phyloP scores from a whole-genome alignment of 768 basidiomycete species.

The Astraeus odoratus region DNA sequence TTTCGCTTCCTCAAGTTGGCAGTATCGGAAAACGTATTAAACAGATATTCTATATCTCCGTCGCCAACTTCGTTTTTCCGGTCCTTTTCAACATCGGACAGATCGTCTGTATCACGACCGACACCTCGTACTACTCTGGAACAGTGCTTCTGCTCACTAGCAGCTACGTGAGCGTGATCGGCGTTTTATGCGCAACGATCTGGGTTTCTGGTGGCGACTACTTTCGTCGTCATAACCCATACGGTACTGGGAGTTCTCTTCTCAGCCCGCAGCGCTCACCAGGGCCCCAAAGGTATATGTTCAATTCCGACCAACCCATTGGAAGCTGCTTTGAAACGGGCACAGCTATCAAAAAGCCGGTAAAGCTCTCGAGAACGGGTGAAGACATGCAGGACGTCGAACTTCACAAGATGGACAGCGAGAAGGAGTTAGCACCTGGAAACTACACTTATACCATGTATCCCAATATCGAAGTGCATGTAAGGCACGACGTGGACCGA shows the following conservation, averaged over 20 bases:
- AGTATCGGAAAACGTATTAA: conserved; percentile 19
- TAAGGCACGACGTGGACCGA: background rate
- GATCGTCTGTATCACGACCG: conserved; percentile 19
- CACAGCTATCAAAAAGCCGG: no score
- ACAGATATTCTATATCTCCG: conserved; percentile 30
- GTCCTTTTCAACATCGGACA: conserved; percentile 28
- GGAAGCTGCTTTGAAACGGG: background rate
- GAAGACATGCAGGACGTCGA: background rate
- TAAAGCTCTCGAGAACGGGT: background rate
- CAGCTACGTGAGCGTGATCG: conserved; percentile 27
- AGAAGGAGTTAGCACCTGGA: background rate
- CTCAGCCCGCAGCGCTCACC: background rate
- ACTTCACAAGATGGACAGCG: background rate
- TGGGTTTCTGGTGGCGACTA: conserved; percentile 13
- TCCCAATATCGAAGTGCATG: background rate
- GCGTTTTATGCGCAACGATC: conserved; percentile 31
- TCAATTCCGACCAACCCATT: background rate
- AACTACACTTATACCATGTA: background rate
- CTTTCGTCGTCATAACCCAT: background rate
- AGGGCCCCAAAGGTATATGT: background rate
- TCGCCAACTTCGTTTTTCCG: conserved; percentile 34
- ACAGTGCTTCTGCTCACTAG: conserved; percentile 14
- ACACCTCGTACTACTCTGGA: background rate
- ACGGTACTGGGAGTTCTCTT: background rate
- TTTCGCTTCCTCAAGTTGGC: background rate